Evolutionary conservation across 2,329 filamentous ascomycete genomes (phyloP).

Genomic region (Pleurostoma richardsiae): DNA sequence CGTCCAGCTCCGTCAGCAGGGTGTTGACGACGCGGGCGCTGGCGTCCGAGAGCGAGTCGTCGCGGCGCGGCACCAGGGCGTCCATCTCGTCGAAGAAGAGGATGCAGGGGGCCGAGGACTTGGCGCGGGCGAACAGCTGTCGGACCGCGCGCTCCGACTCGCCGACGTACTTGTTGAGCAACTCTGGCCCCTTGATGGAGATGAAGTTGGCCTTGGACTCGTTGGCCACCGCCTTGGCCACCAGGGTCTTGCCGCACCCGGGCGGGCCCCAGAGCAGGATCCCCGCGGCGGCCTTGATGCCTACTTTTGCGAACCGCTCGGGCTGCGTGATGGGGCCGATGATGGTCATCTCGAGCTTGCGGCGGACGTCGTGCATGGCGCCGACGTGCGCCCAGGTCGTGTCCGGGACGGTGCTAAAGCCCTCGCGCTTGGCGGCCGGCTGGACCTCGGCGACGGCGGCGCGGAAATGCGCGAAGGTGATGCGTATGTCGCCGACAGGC

Average conservation of each 20-base stretch:
- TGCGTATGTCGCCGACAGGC: conserved; percentile 13
- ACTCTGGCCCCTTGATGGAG: conserved; percentile 90
- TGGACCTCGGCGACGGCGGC: conserved; percentile 70
- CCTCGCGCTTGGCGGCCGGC: conserved; percentile 82
- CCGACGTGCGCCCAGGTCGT: conserved; percentile 93
- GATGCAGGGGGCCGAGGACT: conserved; percentile 83
- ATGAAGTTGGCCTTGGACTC: conserved; percentile 97
- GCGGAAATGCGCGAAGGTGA: conserved; percentile 61
- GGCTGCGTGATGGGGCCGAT: conserved; percentile 85
- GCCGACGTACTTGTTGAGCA: conserved; percentile 96
- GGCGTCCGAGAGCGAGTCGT: conserved; percentile 68
- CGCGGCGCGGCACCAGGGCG: conserved; percentile 80
- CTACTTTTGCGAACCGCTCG: conserved; percentile 68
- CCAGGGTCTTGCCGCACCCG: conserved; percentile 91
- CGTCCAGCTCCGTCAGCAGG: conserved; percentile 89
- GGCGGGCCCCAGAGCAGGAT: conserved; percentile 95
- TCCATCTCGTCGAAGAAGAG: conserved; percentile 98
- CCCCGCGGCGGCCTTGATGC: conserved; percentile 76
- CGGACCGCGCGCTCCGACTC: conserved; percentile 92
- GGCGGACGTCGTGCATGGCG: conserved; percentile 71
- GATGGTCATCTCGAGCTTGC: conserved; percentile 79
- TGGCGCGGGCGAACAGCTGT: conserved; percentile 84
- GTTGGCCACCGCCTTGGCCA: conserved; percentile 94
- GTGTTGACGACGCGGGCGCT: conserved; percentile 91
- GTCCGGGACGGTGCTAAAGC: conserved; percentile 89